Percentiles rank a stretch among this genome's conserved stretches.
Conservation (phyloP, 768 basidiomycete genomes). For the Cubamyces lactineus region DNA sequence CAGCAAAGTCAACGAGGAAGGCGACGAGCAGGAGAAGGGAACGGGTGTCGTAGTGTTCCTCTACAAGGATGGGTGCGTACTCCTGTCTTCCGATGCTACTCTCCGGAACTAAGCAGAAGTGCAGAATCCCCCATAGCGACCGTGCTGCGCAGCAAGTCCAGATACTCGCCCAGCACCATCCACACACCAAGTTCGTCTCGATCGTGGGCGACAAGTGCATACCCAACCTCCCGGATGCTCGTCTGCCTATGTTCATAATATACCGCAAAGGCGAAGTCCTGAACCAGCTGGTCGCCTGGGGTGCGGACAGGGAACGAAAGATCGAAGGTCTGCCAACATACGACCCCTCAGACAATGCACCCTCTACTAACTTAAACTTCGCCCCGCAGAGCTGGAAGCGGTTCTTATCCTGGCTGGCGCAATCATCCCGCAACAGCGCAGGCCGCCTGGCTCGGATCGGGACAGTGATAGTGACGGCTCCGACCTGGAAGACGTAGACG, state of each 20-base stretch:
- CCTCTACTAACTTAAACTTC: background rate
- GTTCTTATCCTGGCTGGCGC: slow-evolving; percentile 66
- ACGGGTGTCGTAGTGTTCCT: slow-evolving; percentile 94
- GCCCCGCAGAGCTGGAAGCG: slow-evolving; percentile 65
- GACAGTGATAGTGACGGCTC: slow-evolving; percentile 38
- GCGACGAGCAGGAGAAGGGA: slow-evolving; percentile 67
- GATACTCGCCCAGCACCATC: slow-evolving; percentile 77
- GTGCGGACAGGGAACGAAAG: slow-evolving; percentile 73
- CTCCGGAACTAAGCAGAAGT: background rate
- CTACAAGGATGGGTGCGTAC: slow-evolving; percentile 89
- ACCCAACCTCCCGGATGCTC: slow-evolving; percentile 89
- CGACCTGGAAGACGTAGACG: slow-evolving; percentile 51
- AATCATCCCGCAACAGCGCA: slow-evolving; percentile 59
- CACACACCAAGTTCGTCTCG: slow-evolving; percentile 93
- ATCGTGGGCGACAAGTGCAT: slow-evolving; percentile 96
- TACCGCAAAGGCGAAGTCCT: slow-evolving; percentile 92
- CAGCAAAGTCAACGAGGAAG: slow-evolving; percentile 69
- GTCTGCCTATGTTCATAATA: slow-evolving; percentile 89
- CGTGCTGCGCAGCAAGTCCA: slow-evolving; percentile 71
- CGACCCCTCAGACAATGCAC: slow-evolving; percentile 10
- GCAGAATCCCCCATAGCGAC: slow-evolving; percentile 80
- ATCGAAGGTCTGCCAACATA: slow-evolving; percentile 65
- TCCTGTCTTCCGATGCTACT: background rate
- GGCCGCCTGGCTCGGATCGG: slow-evolving; percentile 30
- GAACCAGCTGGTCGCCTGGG: slow-evolving; percentile 86